Conservation (phyloP, 2,329 filamentous ascomycete genomes). For the Xylaria sp. region DNA sequence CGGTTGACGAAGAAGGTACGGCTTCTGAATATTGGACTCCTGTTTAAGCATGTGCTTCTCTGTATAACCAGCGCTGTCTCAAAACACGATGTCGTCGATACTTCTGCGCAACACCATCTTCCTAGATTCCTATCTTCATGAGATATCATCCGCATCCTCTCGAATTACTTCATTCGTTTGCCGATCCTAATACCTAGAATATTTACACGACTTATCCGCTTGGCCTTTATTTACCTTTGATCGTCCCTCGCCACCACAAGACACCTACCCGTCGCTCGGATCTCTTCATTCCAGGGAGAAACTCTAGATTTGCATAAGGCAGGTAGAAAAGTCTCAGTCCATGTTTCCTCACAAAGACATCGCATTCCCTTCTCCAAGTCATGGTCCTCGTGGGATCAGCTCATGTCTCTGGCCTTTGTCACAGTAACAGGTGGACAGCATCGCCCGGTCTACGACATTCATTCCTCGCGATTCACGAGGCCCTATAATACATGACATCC, state of each 20-base stretch:
- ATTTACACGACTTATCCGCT: background rate
- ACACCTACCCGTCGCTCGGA: background rate
- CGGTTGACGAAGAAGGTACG: conserved; percentile 11
- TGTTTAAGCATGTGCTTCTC: background rate
- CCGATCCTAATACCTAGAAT: conserved; percentile 10
- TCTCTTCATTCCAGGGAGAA: conserved; percentile 22
- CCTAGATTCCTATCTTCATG: background rate
- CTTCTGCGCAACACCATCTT: background rate
- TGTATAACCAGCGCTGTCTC: background rate
- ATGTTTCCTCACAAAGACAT: conserved; percentile 25
- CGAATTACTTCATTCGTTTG: background rate
- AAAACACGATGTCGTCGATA: background rate
- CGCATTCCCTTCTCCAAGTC: conserved; percentile 23
- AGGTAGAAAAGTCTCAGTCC: conserved; percentile 21
- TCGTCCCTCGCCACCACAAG: background rate
- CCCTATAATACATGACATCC: background rate
- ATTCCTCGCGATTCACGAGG: conserved; percentile 21
- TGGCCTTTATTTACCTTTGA: background rate
- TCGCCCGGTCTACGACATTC: conserved; percentile 24
- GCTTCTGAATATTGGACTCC: background rate
- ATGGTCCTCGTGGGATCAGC: conserved; percentile 14
- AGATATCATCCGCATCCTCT: background rate
- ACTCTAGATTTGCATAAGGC: conserved; percentile 18
- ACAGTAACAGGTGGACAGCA: conserved; percentile 12
- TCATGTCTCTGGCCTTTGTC: conserved; percentile 8